A percentile compares a stretch with the other conserved stretches of the same genome.
These are phyloP conservation scores for Alnus rubra DNA, from an alignment of 306 rosid species.

Conservation along the genomic window DNA sequence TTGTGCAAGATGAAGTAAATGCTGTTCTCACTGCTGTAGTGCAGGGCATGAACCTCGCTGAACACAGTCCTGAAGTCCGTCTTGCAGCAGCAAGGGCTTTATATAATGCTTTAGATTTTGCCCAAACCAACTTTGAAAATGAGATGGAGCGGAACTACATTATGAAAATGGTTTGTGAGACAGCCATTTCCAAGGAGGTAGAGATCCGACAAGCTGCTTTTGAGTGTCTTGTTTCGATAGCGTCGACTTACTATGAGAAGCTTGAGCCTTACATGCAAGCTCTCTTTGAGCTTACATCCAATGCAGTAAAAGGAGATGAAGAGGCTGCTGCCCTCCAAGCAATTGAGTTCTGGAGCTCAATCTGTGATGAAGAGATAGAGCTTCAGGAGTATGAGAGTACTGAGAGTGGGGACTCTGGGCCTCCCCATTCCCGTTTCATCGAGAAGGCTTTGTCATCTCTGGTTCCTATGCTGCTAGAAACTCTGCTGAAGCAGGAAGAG, in stretches of 20 bases:
- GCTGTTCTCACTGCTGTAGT: slow-evolving; percentile 40
- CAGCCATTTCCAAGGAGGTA: slow-evolving; percentile 39
- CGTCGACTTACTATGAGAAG: slow-evolving; percentile 36
- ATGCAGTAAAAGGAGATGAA: slow-evolving; percentile 41
- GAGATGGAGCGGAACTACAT: slow-evolving; percentile 39
- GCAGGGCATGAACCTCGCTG: slow-evolving; percentile 41
- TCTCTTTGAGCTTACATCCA: slow-evolving; percentile 40
- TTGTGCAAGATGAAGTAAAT: slow-evolving; percentile 33
- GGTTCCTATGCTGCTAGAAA: slow-evolving; percentile 41
- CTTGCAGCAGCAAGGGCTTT: slow-evolving; percentile 43
- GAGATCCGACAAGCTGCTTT: slow-evolving; percentile 41
- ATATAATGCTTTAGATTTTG: slow-evolving; percentile 40
- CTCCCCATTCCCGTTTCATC: slow-evolving; percentile 29
- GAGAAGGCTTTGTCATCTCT: slow-evolving; percentile 35
- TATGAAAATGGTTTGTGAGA: slow-evolving; percentile 39
- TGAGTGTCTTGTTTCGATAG: slow-evolving; percentile 47
- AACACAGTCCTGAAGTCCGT: slow-evolving; percentile 33
- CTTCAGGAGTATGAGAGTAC: slow-evolving; percentile 31
- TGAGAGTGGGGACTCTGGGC: slow-evolving; percentile 29
- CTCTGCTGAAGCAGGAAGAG: slow-evolving; percentile 43
- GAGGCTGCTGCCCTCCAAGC: slow-evolving; percentile 41
- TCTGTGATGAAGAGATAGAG: slow-evolving; percentile 44
- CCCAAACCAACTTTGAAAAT: slow-evolving; percentile 38
- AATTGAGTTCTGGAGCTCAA: slow-evolving; percentile 45
- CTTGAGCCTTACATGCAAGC: slow-evolving; percentile 41